Evolutionary conservation across 768 basidiomycete species (phyloP).

Genomic region (Epithele typhae): DNA sequence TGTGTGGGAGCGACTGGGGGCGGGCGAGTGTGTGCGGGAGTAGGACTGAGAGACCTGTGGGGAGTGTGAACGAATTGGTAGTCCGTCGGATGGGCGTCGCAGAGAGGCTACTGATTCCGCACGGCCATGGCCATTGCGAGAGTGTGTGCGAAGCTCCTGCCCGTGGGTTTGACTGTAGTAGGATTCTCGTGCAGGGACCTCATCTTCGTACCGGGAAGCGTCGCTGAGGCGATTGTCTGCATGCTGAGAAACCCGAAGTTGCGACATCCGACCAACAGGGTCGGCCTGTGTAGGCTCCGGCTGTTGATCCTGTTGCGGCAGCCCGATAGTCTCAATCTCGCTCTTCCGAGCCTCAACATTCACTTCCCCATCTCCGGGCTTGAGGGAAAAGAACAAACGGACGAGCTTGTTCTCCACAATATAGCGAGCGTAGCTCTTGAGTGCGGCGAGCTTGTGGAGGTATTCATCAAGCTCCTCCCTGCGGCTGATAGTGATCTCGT

Average conservation of each 20-base stretch:
- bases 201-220: conserved; percentile 49
- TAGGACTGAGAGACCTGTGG: conserved; percentile 17
- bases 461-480: conserved; percentile 87
- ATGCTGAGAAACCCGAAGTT: conserved; percentile 42
- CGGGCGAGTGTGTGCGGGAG: conserved; percentile 19
- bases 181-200: conserved; percentile 1
- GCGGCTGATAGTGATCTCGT: conserved; percentile 74
- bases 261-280: conserved; percentile 44
- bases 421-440: conserved; percentile 70
- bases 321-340: conserved; percentile 52
- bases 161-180: conserved; percentile 10
- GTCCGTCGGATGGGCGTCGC: conserved; percentile 8
- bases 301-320: conserved; percentile 15
- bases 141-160: conserved; percentile 5
- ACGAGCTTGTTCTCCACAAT: conserved; percentile 79
- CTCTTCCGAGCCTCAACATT: conserved; percentile 55
- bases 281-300: conserved; percentile 26
- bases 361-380: conserved; percentile 81
- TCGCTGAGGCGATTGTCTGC: conserved; percentile 49
- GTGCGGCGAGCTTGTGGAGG: conserved; percentile 69
- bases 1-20: conserved; percentile 11
- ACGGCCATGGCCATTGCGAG: conserved; percentile 17
- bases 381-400: conserved; percentile 77
- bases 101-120: conserved; percentile 14
- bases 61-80: conserved; percentile 7